Percentiles rank a stretch among this genome's conserved stretches.
These are phyloP conservation scores for Eragrostis curvula DNA, from an alignment of 176 grass and related monocot species.

Conservation along the genomic window DNA sequence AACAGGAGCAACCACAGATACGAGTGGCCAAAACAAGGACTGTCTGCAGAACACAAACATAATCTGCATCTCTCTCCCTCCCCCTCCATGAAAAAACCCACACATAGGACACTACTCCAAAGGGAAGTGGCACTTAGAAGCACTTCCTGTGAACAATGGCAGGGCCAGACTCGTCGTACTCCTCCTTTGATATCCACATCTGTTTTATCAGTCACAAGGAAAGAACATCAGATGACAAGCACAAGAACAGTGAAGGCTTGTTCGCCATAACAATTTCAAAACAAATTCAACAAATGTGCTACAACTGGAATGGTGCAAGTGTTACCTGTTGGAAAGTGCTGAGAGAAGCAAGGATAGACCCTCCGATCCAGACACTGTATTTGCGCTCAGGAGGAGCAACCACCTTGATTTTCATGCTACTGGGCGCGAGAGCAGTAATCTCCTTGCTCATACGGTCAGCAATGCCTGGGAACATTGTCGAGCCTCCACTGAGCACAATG, in stretches of 20 bases:
- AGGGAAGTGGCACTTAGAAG: constrained; percentile 3
- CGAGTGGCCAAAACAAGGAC: background rate
- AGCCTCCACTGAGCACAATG: constrained; percentile 51
- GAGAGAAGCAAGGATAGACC: constrained; percentile 55
- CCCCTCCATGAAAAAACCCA: constrained; percentile 13
- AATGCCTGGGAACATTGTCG: constrained; percentile 52
- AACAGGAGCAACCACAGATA: constrained; percentile 14
- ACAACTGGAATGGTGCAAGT: background rate
- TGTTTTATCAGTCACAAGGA: constrained; percentile 13
- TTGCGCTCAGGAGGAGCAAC: constrained; percentile 54
- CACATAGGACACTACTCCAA: constrained; percentile 8
- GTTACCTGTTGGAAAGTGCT: constrained; percentile 51
- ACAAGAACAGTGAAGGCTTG: too few relatives aligned
- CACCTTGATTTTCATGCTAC: constrained; percentile 56
- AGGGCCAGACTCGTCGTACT: constrained; percentile 50
- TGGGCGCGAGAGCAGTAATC: constrained; percentile 51
- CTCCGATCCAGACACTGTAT: constrained; percentile 58
- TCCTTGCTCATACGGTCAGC: constrained; percentile 56
- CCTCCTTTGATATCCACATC: constrained; percentile 57
- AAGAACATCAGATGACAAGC: background rate
- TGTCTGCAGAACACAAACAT: constrained; percentile 15
- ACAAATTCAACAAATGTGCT: background rate
- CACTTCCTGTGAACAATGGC: constrained; percentile 57
- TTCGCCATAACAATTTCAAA: background rate
- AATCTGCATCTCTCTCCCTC: constrained; percentile 1